Evolutionary conservation across 2,329 filamentous ascomycete genomes (phyloP), one percentile per base, ranked within the genome.

Genomic region (Hypoxylon sp.): DNA sequence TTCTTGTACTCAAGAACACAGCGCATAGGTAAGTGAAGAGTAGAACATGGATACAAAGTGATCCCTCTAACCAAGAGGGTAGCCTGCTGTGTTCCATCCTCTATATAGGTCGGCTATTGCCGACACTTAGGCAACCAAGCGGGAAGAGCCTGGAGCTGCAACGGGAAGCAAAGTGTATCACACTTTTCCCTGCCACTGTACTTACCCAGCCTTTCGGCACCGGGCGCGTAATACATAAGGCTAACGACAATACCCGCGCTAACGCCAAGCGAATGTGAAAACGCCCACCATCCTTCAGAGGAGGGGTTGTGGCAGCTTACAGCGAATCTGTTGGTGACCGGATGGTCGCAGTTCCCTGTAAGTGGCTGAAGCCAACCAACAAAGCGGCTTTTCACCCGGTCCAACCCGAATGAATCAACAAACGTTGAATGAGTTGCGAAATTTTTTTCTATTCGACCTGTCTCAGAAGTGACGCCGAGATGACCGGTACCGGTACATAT

Each of bases 311-410:
- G 26, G 32, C 37, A 27, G 20, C 32, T 43, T 47, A 47, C 43
- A 40, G 25, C n/a, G 43, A 30, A 27, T 31, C 38, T 26, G 38
- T 13, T 40, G 32, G 52, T 48, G 40, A 31, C 52, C 26, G 23
- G 15, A 25, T 35, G 40, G 35, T 38, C 5, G 31, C 30, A 3
- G 29, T 27, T 35, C 23, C 44, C 30, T 52, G 38, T 43, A 16
- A 50, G 44, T 56, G 49, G 49, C 40, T 40, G 43, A 56, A 36
- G 42, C 34, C 48, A 41, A 30, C 38, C 36, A 47, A 53, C 41
- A 46, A 25, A 19, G 44, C 27, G 32, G 44, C 20, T 43, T 25
- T 35, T 30, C 25, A 26, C 35, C 21, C 17, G 13, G 29, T 5
- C 16, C 27, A 41, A 45, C 23, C 21, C 26, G 25, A 21, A 32